Base-by-base conservation (phyloP, 83 land plant genomes). In the Picea mariana region DNA sequence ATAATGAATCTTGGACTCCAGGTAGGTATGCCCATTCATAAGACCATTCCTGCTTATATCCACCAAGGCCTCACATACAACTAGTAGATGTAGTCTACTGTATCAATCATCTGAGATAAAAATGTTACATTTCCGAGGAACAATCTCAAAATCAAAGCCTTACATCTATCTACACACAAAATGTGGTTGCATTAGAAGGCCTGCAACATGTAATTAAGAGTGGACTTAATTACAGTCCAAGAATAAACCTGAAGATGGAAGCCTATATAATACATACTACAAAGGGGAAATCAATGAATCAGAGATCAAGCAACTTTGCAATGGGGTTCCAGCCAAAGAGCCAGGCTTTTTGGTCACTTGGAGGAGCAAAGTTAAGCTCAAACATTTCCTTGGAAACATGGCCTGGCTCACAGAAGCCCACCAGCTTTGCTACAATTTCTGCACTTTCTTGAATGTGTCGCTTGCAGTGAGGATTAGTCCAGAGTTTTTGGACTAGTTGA, bases 311-410 rank as follows among this genome's bases (percentile, higher is more conserved):
- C 17, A 96, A 82, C 80, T 92, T 89, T 13, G 99, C 87, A 17
- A 98, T 89, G n/a, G 87, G 92, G 34, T 90, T 92, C 99, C 99
- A 97, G 9, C 92, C 98, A 79, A 87, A 81, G 23, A 89, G 87
- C 93, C 93, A 93, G 26, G 98, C 94, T 80, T 91, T 92, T 80
- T 85, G 91, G 31, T 83, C 90, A 66, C 87, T 42, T 24, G 98
- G 99, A 23, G 90, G 86, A 27, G 90, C 94, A 83, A 94, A 98
- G 81, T 94, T 94, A 40, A 98, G 95, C 84, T 92, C 98, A 87
- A 98, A 98, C 99, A 98, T 98, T 84, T 96, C 99, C 87, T 93
- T 98, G 0, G 99, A 83, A 67, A 91, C 80, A n/a, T 89, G 88
- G 12, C 96, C 87, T 21, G 93, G 88, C 65, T 93, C 94, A 64